Evolutionary conservation across 495 filamentous ascomycete genomes (phyloP).

Genomic region (Immersiella caudata): DNA sequence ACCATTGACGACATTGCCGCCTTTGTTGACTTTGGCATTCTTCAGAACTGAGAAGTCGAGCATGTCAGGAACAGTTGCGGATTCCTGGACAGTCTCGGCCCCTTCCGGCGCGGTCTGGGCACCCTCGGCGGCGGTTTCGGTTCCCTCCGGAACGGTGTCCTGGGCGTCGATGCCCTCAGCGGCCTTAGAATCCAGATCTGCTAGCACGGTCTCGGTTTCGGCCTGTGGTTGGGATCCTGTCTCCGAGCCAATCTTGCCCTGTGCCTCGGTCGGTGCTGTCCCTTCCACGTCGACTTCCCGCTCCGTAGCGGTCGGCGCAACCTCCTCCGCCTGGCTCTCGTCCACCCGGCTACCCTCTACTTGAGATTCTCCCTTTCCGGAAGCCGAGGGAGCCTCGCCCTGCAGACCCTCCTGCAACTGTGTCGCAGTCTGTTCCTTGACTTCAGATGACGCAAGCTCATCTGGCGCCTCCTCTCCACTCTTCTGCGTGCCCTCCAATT

Average conservation of each 20-base stretch:
- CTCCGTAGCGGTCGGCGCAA: neutral
- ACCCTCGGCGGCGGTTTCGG: neutral
- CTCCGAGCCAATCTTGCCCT: neutral
- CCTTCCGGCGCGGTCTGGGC: slow-evolving; percentile 1
- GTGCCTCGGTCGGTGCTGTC: neutral
- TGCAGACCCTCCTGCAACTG: slow-evolving; percentile 10
- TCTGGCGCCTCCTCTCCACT: neutral
- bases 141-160: slow-evolving; percentile 8
- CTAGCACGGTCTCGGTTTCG: neutral
- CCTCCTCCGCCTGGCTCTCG: neutral
- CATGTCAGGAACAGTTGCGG: slow-evolving; percentile 30
- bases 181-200: slow-evolving; percentile 11
- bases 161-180: slow-evolving; percentile 16
- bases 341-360: too few relatives aligned
- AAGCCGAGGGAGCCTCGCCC: neutral
- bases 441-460: neutral
- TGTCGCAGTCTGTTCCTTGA: neutral
- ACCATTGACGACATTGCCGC: slow-evolving; percentile 71
- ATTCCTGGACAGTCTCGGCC: neutral
- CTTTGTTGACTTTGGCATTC: slow-evolving; percentile 74
- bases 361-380: neutral
- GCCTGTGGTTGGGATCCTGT: slow-evolving; percentile 4
- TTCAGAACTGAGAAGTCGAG: slow-evolving; percentile 67
- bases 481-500: neutral
- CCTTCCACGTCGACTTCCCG: neutral